Evolutionary conservation across 257 asterid genomes (phyloP), one percentile per base, ranked within the genome.

Genomic region (Haberlea rhodopensis): DNA sequence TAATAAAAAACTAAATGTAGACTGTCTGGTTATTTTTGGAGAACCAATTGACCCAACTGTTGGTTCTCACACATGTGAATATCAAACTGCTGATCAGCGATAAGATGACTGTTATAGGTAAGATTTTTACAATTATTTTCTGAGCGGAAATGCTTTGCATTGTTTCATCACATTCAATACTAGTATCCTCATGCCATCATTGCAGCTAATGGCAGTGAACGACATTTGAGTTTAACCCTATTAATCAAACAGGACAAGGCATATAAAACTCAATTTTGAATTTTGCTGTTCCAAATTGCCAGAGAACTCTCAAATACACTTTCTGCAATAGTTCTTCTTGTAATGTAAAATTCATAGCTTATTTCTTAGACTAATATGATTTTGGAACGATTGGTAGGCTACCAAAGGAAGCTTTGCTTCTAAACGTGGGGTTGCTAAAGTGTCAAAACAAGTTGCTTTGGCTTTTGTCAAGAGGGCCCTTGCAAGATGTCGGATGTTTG

Each of bases 321-420:
- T 60, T 43, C 52, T 58, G 54, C 52, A 13, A 26, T 37, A 34
- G 16, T 66, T 69, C 32, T 51, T 28, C 23, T 31, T 54, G 27
- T 48, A 23, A 56, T 67, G 60, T 40, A 18, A 75, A 40, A n/a
- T 70, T 28, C 46, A 7, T 53, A 68, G 60, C 51, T 52, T 20
- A 53, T 43, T 27, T 63, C 63, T 37, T 43, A 65, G 53, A 53
- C 62, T 57, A 59, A 57, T 28, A 13, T 65, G 23, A 34, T 46
- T 54, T 73, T 69, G 72, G 62, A 77, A 72, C 67, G 73, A 64
- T 75, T 79, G 65, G 67, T 92, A 94, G 99, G 95, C 97, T 57
- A 94, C 97, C 72, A 84, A 84, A 65, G 85, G 94, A 72, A 81
- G 85, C 69, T 85, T 62, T 58, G 96, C 96, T 65, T 71, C 91